Base-by-base conservation (phyloP, 2,329 filamentous ascomycete species). In the Fusarium aywerte region DNA sequence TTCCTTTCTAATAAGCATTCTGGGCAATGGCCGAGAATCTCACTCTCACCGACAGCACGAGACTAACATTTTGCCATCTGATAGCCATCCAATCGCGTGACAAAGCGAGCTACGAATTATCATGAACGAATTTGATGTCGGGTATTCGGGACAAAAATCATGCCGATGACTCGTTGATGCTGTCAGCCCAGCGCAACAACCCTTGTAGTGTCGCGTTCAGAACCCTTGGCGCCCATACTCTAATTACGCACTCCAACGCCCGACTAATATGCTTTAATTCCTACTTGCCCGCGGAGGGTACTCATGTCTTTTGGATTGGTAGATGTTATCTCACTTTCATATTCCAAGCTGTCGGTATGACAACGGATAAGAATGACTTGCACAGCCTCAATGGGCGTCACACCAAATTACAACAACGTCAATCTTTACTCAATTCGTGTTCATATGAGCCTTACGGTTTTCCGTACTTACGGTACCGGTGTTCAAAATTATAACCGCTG, bases 141-240 rank as follows among this genome's bases (percentile, higher is more conserved):
- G 60, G 29, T 20, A 31, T 29, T 62, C 60, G 60, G 60, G 33
- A 9, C 40, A 51, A 63, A 58, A 63, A 63, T 63, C 52, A 63
- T 4, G 51, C 60, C 60, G 60, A 64, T 51, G 36, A 45, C 33
- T 31, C 31, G 29, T 53, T 23, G 11, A 61, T 51, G 27, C 15
- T 39, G 45, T 63, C 51, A 58, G 43, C 59, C 58, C 39, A 63
- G 58, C 31, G 29, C 23, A 38, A 11, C 35, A 62, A 62, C n/a
- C 48, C 48, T 39, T 38, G 43, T 33, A 38, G 44, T 32, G 32
- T 39, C 44, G 38, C 55, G 47, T 62, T 31, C 27, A 39, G n/a
- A n/a, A 16, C 20, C 21, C 60, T 63, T 59, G 45, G 61, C 61
- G 32, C 11, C 20, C 18, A n/a, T 43, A 43, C 40, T 43, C 12